Evolutionary conservation across 1,284 basidiomycete species (phyloP).

Genomic region (Volvariella volvacea): DNA sequence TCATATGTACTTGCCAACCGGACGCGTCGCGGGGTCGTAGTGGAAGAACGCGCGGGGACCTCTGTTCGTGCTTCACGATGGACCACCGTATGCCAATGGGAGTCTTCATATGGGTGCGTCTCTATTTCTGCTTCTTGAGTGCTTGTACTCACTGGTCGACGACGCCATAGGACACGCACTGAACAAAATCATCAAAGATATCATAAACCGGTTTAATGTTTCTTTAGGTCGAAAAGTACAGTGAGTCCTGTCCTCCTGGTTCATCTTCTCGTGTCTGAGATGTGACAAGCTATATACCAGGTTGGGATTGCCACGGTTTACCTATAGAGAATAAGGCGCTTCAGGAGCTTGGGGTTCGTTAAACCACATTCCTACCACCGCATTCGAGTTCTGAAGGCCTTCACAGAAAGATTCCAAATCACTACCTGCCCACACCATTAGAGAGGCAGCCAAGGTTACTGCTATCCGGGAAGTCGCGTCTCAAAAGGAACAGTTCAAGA

Average conservation of each 20-base stretch:
- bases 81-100: conserved; percentile 97
- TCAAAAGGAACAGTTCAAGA: conserved; percentile 79
- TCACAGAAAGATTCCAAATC: conserved; percentile 43
- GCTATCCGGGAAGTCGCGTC: conserved; percentile 72
- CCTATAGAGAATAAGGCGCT: conserved; percentile 95
- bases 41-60: conserved; percentile 57
- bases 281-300: conserved; percentile 75
- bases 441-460: conserved; percentile 65
- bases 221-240: conserved; percentile 76
- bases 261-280: not conserved
- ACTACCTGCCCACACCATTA: conserved; percentile 58
- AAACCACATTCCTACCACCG: conserved; percentile 1
- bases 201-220: conserved; percentile 89
- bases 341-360: conserved; percentile 60
- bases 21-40: conserved; percentile 28
- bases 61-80: conserved; percentile 88
- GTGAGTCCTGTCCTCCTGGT: conserved; percentile 38
- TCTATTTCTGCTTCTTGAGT: not conserved
- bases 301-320: conserved; percentile 98
- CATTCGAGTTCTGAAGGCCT: conserved; percentile 10
- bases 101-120: conserved; percentile 86
- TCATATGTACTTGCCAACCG: conserved; percentile 5
- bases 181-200: conserved; percentile 97
- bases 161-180: conserved; percentile 92
- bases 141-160: conserved; percentile 1